Evolutionary conservation across 352 stramenopile species (phyloP).

Genomic region (Phytophthora podocarpi): DNA sequence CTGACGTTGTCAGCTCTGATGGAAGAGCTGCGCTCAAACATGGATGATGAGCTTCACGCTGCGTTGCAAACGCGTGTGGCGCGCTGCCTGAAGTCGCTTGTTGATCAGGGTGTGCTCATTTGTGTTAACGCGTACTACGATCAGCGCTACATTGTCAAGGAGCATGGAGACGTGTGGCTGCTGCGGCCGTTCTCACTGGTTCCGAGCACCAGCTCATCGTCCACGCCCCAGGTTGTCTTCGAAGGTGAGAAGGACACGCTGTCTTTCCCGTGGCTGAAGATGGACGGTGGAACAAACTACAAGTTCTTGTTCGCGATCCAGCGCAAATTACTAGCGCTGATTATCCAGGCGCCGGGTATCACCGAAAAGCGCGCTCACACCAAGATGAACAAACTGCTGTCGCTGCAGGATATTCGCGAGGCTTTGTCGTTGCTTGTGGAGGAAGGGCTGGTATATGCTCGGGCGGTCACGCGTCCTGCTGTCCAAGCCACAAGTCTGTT

Average conservation of each 20-base stretch:
- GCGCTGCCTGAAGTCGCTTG: conserved; percentile 47
- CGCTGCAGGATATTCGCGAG: conserved; percentile 77
- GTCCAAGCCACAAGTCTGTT: conserved; percentile 39
- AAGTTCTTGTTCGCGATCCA: conserved; percentile 80
- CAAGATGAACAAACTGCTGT: conserved; percentile 66
- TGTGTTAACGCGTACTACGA: conserved; percentile 75
- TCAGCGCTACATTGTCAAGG: conserved; percentile 69
- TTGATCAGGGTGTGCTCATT: conserved; percentile 59
- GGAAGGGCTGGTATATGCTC: conserved; percentile 71
- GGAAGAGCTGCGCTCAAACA: conserved; percentile 16
- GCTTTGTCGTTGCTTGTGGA: conserved; percentile 72
- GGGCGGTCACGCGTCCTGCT: conserved; percentile 29
- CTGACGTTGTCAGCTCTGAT: conserved; percentile 41
- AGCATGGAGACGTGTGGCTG: conserved; percentile 72
- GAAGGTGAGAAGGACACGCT: conserved; percentile 81
- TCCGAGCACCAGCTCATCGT: conserved; percentile 21
- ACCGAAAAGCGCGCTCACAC: conserved; percentile 56
- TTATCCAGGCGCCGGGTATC: conserved; percentile 64
- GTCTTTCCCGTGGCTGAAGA: conserved; percentile 84
- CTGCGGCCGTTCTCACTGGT: conserved; percentile 69
- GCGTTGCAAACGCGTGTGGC: conserved; percentile 22
- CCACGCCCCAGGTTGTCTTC: conserved; percentile 55
- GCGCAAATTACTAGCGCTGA: conserved; percentile 65
- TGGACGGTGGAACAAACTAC: conserved; percentile 78
- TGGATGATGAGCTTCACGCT: conserved; percentile 4